phyloP scores from a whole-genome alignment of 768 basidiomycete genomes.

The Lactarius psammicola region DNA sequence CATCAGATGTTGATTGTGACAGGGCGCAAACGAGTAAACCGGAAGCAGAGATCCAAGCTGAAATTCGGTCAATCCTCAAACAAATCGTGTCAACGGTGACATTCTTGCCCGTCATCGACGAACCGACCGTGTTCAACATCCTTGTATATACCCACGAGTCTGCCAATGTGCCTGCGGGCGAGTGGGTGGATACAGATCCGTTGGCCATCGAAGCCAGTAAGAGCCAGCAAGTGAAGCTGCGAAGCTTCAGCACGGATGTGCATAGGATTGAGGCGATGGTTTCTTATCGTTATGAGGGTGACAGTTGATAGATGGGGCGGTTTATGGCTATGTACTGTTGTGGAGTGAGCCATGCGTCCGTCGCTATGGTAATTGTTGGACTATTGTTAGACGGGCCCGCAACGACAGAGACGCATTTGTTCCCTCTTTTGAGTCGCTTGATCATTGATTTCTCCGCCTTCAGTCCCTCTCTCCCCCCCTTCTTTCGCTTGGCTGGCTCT shows the following conservation, averaged over 20 bases:
- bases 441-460: constrained; percentile 15
- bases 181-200: constrained; percentile 96
- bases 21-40: constrained; percentile 53
- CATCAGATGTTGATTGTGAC: constrained; percentile 36
- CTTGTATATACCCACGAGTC: constrained; percentile 93
- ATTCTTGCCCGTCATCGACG: constrained; percentile 92
- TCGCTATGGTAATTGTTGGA: not conserved
- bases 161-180: constrained; percentile 85
- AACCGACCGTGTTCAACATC: constrained; percentile 96
- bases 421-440: too few relatives aligned
- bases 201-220: constrained; percentile 90
- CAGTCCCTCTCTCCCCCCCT: constrained; percentile 24
- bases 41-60: constrained; percentile 89
- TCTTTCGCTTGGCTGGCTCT: constrained; percentile 5
- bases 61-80: constrained; percentile 96
- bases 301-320: constrained; percentile 3
- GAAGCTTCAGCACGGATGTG: constrained; percentile 97
- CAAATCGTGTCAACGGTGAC: constrained; percentile 98
- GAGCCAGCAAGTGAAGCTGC: constrained; percentile 89
- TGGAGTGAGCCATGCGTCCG: not conserved
- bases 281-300: constrained; percentile 84
- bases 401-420: not conserved
- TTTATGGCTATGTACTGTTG: not conserved
- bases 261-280: constrained; percentile 98
- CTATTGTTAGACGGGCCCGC: not conserved